Evolutionary conservation across 345 rosid species (phyloP), one percentile per base, ranked within the genome.

Genomic region (Aquilaria yunnanensis): DNA sequence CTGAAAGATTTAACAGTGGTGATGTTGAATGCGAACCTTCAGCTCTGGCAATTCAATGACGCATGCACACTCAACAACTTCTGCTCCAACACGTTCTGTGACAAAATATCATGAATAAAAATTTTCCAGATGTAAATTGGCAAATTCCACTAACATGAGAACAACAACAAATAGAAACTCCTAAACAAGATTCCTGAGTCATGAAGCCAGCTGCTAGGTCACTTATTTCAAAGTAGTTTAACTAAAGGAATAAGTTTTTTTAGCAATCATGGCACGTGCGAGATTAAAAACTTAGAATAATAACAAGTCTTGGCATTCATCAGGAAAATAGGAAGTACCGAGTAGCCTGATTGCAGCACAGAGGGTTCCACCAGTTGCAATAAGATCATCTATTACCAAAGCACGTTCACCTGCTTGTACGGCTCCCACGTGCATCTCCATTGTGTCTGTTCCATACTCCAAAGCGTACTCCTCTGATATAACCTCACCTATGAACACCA

Each of bases 351-450:
- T 77, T 47, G 99, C 99, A 67, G 99, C 99, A 68, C 73, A 57
- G 57, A 94, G 77, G 55, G 99, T 94, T 13, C 99, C 99, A 54
- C 99, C 99, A 1, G 99, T 94, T 48, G 99, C 99, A 75, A 94
- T 79, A 54, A 94, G 97, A 70, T 94, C 99, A 62, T 94, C 99
- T 4, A 90, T 77, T 12, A 94, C 78, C 74, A 94, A 73, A 55
- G 90, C 97, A 55, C 82, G 89, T 56, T 94, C 99, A 60, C 97
- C 97, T 6, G 77, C 81, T 78, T 90, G 78, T 46, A 94, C 96
- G 4, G 96, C 99, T 68, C 97, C 99, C 14, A 83, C 97, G 78
- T 94, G 97, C 99, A 94, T 94, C 82, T 90, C 99, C 56, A 94
- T 90, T 62, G 10, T 80, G 67, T 94, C 97, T 62, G 80, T 94